Percentiles rank a stretch among this genome's conserved stretches.
phyloP scores from a whole-genome alignment of 352 stramenopile species.

The Phytophthora citricola region DNA sequence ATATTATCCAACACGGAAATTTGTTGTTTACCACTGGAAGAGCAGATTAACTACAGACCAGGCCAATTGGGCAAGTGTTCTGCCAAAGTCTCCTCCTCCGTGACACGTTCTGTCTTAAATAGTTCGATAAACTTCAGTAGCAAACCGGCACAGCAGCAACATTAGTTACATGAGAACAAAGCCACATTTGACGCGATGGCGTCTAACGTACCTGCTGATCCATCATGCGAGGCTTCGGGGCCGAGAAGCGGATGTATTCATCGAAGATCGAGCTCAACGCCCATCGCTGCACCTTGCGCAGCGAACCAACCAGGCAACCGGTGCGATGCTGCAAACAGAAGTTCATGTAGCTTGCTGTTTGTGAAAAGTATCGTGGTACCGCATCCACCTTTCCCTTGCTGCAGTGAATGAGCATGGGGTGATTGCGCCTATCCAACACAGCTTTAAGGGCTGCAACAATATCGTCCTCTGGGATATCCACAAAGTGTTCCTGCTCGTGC shows the following conservation, averaged over 20 bases:
- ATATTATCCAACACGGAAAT: too few species aligned
- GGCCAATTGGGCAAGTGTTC: conserved; percentile 74
- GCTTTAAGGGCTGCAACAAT: conserved; percentile 78
- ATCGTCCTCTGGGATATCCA: conserved; percentile 85
- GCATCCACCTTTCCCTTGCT: conserved; percentile 83
- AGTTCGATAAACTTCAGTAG: conserved; percentile 78
- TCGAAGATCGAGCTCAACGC: conserved; percentile 86
- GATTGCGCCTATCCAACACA: conserved; percentile 86
- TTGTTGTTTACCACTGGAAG: too few species aligned
- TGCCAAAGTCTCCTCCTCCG: conserved; percentile 47
- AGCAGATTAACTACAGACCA: conserved; percentile 39
- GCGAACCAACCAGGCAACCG: conserved; percentile 76
- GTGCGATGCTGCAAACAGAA: conserved; percentile 66
- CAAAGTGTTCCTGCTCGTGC: conserved; percentile 73
- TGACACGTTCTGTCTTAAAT: conserved; percentile 83
- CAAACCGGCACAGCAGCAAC: conserved; percentile 1
- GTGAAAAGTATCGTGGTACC: background rate
- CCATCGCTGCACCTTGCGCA: conserved; percentile 86
- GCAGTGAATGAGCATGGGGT: conserved; percentile 90
- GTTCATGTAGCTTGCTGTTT: background rate
- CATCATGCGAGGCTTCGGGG: conserved; percentile 88
- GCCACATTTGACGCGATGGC: background rate
- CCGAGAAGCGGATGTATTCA: conserved; percentile 88
- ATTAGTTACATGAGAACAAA: conserved; percentile 9
- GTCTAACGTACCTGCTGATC: conserved; percentile 71